These are phyloP conservation scores for Forsythia viridissima DNA, from an alignment of 257 asterid genomes.

Conservation along the genomic window DNA sequence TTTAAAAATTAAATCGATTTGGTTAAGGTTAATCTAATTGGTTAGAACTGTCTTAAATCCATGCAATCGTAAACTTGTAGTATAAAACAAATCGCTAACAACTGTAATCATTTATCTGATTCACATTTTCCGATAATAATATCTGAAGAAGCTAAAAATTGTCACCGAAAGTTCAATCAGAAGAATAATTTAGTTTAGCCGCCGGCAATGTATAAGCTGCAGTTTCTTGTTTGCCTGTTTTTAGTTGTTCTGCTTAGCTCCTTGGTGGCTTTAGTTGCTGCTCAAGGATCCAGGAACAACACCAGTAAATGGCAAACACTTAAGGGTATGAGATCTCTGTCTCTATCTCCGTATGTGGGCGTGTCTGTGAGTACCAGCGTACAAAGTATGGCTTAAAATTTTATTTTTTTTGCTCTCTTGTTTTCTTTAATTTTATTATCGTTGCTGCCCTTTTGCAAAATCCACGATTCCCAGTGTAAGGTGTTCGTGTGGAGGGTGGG, in stretches of 20 bases:
- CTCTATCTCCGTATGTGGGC: not conserved
- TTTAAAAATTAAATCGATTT: no score
- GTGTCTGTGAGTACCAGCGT: not conserved
- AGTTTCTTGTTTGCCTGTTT: slow-evolving; percentile 27
- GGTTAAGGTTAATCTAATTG: no score
- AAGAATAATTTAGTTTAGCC: not conserved
- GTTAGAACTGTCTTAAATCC: no score
- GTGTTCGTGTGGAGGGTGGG: not conserved
- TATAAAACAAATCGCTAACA: no score
- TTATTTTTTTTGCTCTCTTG: not conserved
- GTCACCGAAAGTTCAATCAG: not conserved
- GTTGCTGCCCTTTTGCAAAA: not conserved
- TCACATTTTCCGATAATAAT: slow-evolving; percentile 1
- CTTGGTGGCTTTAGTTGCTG: slow-evolving; percentile 49
- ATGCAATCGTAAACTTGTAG: no score
- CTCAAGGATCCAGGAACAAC: slow-evolving; percentile 54
- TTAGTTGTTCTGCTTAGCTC: slow-evolving; percentile 44
- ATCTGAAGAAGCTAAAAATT: not conserved
- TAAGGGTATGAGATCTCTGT: slow-evolving; percentile 37
- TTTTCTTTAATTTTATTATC: slow-evolving; percentile 1
- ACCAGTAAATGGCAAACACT: slow-evolving; percentile 67
- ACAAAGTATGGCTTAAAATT: slow-evolving; percentile 12
- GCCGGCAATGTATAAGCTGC: slow-evolving; percentile 68
- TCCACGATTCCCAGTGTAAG: not conserved
- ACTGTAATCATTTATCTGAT: slow-evolving; percentile 15